phyloP scores from a whole-genome alignment of 139 green algal species.

The Chlamydomonas asymmetrica region DNA sequence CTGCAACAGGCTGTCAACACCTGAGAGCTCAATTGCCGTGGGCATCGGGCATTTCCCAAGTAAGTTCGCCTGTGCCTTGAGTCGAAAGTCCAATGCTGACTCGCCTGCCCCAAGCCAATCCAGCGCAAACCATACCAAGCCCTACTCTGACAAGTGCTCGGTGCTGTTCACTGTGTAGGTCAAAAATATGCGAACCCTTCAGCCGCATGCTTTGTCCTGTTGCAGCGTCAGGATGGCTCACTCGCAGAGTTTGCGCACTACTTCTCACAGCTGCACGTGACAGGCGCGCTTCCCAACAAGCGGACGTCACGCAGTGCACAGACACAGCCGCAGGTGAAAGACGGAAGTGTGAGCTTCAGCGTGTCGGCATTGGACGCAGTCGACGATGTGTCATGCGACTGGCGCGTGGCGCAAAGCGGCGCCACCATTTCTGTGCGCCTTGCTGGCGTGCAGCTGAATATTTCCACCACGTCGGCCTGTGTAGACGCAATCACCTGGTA shows the following conservation, averaged over 20 bases:
- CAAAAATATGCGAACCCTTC: neutral
- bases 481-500: too few relatives aligned
- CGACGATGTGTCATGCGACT: too few relatives aligned
- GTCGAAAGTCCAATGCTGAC: neutral
- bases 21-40: neutral
- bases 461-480: too few relatives aligned
- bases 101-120: neutral
- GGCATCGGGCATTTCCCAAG: slow-evolving; percentile 19
- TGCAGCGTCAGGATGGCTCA: neutral
- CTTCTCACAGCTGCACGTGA: too few relatives aligned
- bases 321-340: too few relatives aligned
- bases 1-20: too few relatives aligned
- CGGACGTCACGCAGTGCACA: too few relatives aligned
- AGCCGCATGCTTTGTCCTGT: neutral
- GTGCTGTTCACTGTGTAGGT: neutral
- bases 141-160: neutral
- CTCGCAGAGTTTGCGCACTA: neutral
- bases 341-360: neutral
- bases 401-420: too few relatives aligned
- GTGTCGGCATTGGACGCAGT: neutral
- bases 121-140: neutral
- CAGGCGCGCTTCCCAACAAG: too few relatives aligned
- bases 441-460: too few relatives aligned
- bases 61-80: neutral
- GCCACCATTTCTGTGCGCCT: too few relatives aligned